Conservation (phyloP, 2,329 filamentous ascomycete species). For the Tolypocladium pustulatum region DNA sequence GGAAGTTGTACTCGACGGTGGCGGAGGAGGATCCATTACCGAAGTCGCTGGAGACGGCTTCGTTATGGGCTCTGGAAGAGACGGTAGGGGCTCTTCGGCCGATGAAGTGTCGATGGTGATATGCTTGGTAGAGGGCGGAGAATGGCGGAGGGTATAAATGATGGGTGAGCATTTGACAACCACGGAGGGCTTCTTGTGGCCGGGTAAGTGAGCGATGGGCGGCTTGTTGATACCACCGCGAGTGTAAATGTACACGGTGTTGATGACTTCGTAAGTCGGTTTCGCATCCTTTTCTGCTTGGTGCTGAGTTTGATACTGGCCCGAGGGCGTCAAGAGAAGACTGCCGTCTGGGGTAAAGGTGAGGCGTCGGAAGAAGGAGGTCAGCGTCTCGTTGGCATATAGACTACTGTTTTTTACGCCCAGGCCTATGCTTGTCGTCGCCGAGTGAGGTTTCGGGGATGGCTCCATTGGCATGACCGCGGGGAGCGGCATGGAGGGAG, state of each 20-base stretch:
- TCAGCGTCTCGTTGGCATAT: conserved; percentile 93
- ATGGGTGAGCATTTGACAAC: conserved; percentile 90
- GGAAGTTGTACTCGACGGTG: conserved; percentile 39
- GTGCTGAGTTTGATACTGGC: conserved; percentile 82
- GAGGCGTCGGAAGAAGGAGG: conserved; percentile 88
- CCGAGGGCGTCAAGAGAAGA: conserved; percentile 84
- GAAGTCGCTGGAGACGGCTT: conserved; percentile 47
- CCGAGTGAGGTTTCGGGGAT: conserved; percentile 65
- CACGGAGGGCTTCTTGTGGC: conserved; percentile 96
- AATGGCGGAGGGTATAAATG: conserved; percentile 70
- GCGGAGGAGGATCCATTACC: conserved; percentile 75
- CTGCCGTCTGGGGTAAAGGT: conserved; percentile 95
- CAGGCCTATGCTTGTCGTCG: conserved; percentile 40
- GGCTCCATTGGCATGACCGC: conserved; percentile 91
- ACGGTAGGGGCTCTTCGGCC: conserved; percentile 69
- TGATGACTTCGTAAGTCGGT: conserved; percentile 74
- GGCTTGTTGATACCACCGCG: conserved; percentile 94
- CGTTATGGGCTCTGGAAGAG: conserved; percentile 72
- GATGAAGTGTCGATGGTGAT: conserved; percentile 94
- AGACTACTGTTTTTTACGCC: conserved; percentile 77
- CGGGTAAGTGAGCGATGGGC: conserved; percentile 86
- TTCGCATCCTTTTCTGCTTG: conserved; percentile 57
- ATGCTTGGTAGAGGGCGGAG: conserved; percentile 61
- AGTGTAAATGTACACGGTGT: conserved; percentile 98
- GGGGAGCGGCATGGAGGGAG: conserved; percentile 84